phyloP scores from a whole-genome alignment of 257 asterid genomes.

The Petunia secreta region DNA sequence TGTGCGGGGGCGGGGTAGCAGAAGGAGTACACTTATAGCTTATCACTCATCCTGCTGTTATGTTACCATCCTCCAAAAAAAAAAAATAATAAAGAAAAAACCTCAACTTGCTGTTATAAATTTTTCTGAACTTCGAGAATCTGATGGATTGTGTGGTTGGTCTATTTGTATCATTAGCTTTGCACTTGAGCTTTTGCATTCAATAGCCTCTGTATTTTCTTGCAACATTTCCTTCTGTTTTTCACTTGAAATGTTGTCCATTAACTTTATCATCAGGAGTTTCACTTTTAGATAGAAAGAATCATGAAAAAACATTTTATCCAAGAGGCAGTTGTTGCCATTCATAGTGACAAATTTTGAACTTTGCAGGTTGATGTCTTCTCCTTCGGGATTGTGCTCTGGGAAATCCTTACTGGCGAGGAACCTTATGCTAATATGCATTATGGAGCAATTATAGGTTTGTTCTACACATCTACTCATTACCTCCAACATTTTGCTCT shows the following conservation, averaged over 20 bases:
- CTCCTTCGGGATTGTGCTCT: conserved; percentile 30
- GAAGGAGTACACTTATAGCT: not conserved
- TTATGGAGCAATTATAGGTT: conserved; percentile 35
- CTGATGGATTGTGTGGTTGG: not conserved
- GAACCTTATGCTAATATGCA: conserved; percentile 33
- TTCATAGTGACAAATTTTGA: not conserved
- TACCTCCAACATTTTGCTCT: not conserved
- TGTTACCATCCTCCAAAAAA: no score
- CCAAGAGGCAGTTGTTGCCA: not conserved
- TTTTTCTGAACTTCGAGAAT: conserved; percentile 2
- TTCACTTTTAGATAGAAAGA: not conserved
- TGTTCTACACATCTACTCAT: not conserved
- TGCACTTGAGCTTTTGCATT: not conserved
- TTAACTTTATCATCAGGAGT: not conserved
- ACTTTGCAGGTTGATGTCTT: conserved; percentile 30
- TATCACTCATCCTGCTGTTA: conserved; percentile 1
- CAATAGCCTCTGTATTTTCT: not conserved
- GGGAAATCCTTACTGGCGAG: conserved; percentile 33
- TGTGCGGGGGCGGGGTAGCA: not conserved
- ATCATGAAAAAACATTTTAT: not conserved
- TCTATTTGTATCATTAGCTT: conserved; percentile 14
- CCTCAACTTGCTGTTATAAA: not conserved
- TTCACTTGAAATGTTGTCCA: conserved; percentile 2
- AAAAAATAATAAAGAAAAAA: no score
- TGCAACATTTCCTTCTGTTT: not conserved